Percentiles rank a stretch among this genome's conserved stretches.
These are phyloP conservation scores for Pleurotus platypus DNA, from an alignment of 768 basidiomycete genomes.

Conservation along the genomic window DNA sequence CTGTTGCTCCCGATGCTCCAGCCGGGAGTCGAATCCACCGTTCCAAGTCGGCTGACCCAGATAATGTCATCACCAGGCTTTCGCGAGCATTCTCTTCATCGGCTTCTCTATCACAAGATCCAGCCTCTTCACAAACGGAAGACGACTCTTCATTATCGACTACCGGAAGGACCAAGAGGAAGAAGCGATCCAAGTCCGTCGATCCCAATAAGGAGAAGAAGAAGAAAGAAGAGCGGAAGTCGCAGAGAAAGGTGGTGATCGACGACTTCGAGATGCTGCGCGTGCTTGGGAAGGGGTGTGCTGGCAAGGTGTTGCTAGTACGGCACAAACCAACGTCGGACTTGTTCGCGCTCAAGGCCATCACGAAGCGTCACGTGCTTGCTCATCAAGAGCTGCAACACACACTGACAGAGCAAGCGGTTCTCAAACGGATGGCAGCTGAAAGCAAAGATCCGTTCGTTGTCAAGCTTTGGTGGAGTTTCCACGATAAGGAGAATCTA, in stretches of 20 bases:
- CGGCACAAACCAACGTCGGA: conserved; percentile 68
- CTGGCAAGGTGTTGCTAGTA: conserved; percentile 93
- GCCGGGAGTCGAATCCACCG: conserved; percentile 53
- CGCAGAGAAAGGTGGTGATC: conserved; percentile 73
- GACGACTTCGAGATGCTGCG: conserved; percentile 98
- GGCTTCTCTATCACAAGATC: conserved; percentile 38
- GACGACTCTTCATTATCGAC: conserved; percentile 75
- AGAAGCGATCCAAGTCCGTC: conserved; percentile 44
- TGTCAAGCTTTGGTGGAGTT: conserved; percentile 94
- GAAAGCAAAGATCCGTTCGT: conserved; percentile 90
- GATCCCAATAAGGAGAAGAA: conserved; percentile 45
- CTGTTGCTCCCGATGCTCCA: conserved; percentile 30
- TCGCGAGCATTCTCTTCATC: conserved; percentile 60
- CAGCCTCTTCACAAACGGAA: conserved; percentile 56
- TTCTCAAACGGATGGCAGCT: conserved; percentile 91
- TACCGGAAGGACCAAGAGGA: conserved; percentile 36
- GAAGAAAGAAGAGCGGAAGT: conserved; percentile 46
- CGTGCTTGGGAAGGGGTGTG: conserved; percentile 95
- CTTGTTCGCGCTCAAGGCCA: conserved; percentile 93
- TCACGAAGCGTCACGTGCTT: conserved; percentile 95
- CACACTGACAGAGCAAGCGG: conserved; percentile 94
- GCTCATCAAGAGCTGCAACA: conserved; percentile 96
- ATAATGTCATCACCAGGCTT: conserved; percentile 47
- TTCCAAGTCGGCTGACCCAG: conserved; percentile 81
- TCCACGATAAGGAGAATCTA: conserved; percentile 96